These are phyloP conservation scores for Rossbeevera mucosa DNA, from an alignment of 768 basidiomycete species.

Conservation along the genomic window DNA sequence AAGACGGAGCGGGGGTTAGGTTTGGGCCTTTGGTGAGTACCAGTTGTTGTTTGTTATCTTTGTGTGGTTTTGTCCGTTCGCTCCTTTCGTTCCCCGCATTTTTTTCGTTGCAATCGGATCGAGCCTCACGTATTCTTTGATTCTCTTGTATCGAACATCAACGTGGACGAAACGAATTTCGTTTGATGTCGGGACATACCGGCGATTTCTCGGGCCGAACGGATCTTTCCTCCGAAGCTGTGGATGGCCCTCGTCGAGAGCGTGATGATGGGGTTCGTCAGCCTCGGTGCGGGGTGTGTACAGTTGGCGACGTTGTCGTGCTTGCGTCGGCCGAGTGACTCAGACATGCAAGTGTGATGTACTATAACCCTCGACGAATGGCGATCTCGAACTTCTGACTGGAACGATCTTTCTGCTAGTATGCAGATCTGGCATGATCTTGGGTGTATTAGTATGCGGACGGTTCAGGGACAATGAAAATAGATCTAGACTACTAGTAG, in stretches of 20 bases:
- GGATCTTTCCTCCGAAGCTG: too few species aligned
- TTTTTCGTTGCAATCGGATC: background rate
- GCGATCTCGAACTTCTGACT: background rate
- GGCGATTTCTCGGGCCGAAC: too few species aligned
- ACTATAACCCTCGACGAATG: background rate
- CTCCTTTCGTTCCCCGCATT: background rate
- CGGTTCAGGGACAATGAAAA: too few species aligned
- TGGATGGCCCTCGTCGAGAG: constrained; percentile 3
- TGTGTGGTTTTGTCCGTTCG: background rate
- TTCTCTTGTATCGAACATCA: too few species aligned
- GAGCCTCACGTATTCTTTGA: background rate
- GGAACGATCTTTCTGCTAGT: too few species aligned
- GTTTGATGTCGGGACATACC: too few species aligned
- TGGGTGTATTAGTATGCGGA: too few species aligned
- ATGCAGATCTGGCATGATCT: too few species aligned
- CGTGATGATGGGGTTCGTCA: background rate
- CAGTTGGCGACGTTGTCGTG: background rate
- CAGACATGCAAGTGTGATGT: background rate
- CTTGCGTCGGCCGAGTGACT: background rate
- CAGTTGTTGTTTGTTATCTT: background rate
- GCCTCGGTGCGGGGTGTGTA: background rate
- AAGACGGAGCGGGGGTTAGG: background rate
- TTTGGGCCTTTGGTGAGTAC: constrained; percentile 4
- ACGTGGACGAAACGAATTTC: constrained; percentile 34
- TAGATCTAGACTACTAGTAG: too few species aligned